A percentile compares a stretch with the other conserved stretches of the same genome.
Conservation (phyloP, 768 basidiomycete species). For the Rhizopogon vulgaris region DNA sequence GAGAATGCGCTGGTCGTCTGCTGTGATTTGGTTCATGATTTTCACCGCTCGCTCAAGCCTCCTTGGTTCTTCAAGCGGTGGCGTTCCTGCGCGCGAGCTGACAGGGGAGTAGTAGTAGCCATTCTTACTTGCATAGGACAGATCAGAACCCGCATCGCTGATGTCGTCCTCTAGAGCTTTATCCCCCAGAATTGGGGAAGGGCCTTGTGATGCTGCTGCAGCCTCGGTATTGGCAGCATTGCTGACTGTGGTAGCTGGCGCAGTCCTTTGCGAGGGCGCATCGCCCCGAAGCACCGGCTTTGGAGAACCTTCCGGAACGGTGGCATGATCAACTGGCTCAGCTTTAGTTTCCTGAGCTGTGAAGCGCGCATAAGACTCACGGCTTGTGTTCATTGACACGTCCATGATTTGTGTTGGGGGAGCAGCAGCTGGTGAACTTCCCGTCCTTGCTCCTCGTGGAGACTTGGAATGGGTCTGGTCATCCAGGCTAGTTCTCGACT, state of each 20-base stretch:
- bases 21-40: slow-evolving; percentile 21
- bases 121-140: slow-evolving; percentile 16
- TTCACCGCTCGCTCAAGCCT: slow-evolving; percentile 16
- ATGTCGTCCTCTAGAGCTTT: neutral
- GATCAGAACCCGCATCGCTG: slow-evolving; percentile 19
- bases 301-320: neutral
- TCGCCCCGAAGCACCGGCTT: neutral
- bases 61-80: slow-evolving; percentile 9
- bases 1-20: slow-evolving; percentile 13
- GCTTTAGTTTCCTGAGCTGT: neutral
- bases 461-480: neutral
- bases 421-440: neutral
- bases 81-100: slow-evolving; percentile 20
- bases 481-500: neutral
- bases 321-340: neutral
- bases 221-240: no score
- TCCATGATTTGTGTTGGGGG: slow-evolving; percentile 1
- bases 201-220: neutral
- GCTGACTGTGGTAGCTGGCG: neutral
- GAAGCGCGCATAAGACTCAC: slow-evolving; percentile 17
- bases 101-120: slow-evolving; percentile 16
- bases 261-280: no score
- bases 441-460: neutral
- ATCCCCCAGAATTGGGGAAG: neutral
- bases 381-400: slow-evolving; percentile 18